Evolutionary conservation across 495 filamentous ascomycete species (phyloP).

Genomic region (Neurospora sublineolata): DNA sequence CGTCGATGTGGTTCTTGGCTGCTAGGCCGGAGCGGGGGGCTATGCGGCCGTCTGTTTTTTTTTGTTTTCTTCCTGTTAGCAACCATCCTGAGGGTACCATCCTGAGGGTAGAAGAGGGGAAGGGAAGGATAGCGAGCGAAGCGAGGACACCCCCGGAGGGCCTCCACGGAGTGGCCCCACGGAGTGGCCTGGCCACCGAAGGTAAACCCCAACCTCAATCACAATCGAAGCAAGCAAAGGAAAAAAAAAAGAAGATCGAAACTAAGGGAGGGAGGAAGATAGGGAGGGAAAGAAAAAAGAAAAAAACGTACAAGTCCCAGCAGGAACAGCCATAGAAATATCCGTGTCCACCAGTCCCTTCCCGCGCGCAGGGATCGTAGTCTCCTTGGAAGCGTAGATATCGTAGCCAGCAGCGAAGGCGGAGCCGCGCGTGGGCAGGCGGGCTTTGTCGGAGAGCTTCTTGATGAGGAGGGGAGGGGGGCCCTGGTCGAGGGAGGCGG

Average conservation of each 20-base stretch:
- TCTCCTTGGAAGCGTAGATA: constrained; percentile 61
- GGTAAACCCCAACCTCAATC: background rate
- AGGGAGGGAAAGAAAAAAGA: background rate
- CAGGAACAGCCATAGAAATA: constrained; percentile 76
- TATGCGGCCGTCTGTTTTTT: constrained; percentile 65
- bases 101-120: background rate
- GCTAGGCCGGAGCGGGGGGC: constrained; percentile 89
- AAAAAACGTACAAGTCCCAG: constrained; percentile 61
- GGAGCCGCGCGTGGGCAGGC: constrained; percentile 75
- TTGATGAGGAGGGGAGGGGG: constrained; percentile 67
- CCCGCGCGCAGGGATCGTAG: constrained; percentile 66
- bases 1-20: constrained; percentile 87
- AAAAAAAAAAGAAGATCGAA: too few species aligned
- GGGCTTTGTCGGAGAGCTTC: constrained; percentile 63
- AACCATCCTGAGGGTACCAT: background rate
- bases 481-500: constrained; percentile 10
- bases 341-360: constrained; percentile 84
- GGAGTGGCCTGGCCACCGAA: background rate
- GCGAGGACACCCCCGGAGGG: background rate
- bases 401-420: constrained; percentile 90
- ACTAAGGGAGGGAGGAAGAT: background rate
- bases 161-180: background rate
- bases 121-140: background rate
- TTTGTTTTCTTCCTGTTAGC: background rate
- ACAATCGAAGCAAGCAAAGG: too few species aligned